These are phyloP conservation scores for Rosa hybrid DNA, from an alignment of 331 rosid genomes.

Conservation along the genomic window DNA sequence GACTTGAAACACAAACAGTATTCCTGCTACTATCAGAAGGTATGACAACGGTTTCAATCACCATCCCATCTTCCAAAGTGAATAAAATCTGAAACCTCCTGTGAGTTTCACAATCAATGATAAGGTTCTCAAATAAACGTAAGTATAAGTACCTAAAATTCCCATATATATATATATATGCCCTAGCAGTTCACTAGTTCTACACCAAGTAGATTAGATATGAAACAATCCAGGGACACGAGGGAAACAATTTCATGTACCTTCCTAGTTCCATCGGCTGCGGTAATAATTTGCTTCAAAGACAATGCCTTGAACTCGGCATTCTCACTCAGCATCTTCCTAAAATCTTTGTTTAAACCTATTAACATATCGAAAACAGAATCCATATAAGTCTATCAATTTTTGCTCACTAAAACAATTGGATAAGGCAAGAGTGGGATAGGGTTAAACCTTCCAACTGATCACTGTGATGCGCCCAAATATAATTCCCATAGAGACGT, in stretches of 20 bases:
- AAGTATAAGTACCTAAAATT: neutral
- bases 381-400: neutral
- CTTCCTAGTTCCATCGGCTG: constrained; percentile 90
- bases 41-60: constrained; percentile 87
- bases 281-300: constrained; percentile 57
- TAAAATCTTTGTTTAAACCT: constrained; percentile 89
- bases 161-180: neutral
- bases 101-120: constrained; percentile 69
- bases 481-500: constrained; percentile 74
- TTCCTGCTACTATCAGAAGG: constrained; percentile 81
- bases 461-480: constrained; percentile 72
- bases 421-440: neutral
- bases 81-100: constrained; percentile 94
- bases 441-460: constrained; percentile 69
- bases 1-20: constrained; percentile 98
- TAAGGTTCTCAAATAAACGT: constrained; percentile 43
- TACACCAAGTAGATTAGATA: neutral
- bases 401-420: neutral
- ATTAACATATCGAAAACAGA: neutral
- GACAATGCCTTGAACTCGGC: constrained; percentile 72
- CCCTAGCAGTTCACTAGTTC: neutral
- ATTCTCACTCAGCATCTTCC: constrained; percentile 73
- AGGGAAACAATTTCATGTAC: constrained; percentile 50
- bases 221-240: neutral
- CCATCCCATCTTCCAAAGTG: constrained; percentile 74